Base-by-base conservation (phyloP, 2,329 filamentous ascomycete species). In the Arachnomyces sp. region DNA sequence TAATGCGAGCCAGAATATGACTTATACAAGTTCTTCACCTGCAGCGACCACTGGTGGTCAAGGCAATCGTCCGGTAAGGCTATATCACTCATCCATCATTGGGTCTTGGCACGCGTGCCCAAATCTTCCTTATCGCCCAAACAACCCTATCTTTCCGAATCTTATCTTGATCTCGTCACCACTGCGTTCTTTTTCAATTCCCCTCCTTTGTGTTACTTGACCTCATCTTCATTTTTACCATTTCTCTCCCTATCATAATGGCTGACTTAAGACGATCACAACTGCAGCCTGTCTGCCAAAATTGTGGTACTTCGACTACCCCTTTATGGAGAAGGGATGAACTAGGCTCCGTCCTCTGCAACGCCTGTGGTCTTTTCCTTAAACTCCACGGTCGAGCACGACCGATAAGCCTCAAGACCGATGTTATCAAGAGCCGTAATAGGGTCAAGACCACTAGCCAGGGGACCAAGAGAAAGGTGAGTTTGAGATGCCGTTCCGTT, bases 371-470 rank as follows among this genome's bases (percentile, higher is more conserved):
- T 44, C 77, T 98, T 42, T 98, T 96, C 66, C 77, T 96, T 56
- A 98, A 98, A 75, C 76, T 98, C 52, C 92, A 98, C 62, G 89
- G 89, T 49, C 84, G 89, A 17, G 80, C 92, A 45, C 82, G 92
- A 42, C 92, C 92, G 52, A 95, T 95, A 62, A 94, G 86, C 54
- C 77, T 98, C 55, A 98, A 98, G 75, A 96, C 92, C 36, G 92
- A 98, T 72, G 90, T 96, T 52, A 98, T 98, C 71, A 98, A 98
- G 74, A 95, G 89, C 71, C 87, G 92, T 57, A 98, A 98, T 68
- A 82, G 92, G 50, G 90, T 96, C 53, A 96, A 96, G 74, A 92
- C 88, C 39, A 78, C 84, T 7, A 86, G 72, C 2, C 76, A 89
- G 55, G 77, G 85, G 47, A 80, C 82, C 34, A 84, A 86, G 56